Evolutionary conservation across 225 moss, liverwort and hornwort species (phyloP).

Genomic region (Bryum argenteum): DNA sequence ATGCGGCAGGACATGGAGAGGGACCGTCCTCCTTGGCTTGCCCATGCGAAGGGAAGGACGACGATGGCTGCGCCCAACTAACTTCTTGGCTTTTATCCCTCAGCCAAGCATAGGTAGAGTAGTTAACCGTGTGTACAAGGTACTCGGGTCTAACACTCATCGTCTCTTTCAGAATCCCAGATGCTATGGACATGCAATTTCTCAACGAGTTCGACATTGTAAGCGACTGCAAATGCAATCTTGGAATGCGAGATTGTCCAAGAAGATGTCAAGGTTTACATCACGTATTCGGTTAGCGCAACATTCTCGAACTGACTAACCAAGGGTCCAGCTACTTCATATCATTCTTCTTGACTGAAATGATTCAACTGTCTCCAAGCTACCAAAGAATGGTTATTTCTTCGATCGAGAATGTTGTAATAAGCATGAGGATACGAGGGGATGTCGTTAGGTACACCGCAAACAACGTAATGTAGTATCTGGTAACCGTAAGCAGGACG

Average conservation of each 20-base stretch:
- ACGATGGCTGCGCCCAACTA: constrained; percentile 12
- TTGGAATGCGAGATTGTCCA: neutral
- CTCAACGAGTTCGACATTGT: neutral
- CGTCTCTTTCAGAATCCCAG: constrained; percentile 1
- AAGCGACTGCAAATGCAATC: neutral
- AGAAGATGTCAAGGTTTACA: neutral
- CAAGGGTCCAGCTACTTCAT: too few relatives aligned
- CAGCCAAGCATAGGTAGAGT: neutral
- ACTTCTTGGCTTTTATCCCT: constrained; percentile 21
- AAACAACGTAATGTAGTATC: too few relatives aligned
- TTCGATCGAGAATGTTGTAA: too few relatives aligned
- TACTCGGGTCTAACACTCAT: neutral
- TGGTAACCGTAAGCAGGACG: too few relatives aligned
- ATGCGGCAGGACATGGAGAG: neutral
- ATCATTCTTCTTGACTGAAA: too few relatives aligned
- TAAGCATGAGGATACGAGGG: too few relatives aligned
- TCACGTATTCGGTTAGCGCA: too few relatives aligned
- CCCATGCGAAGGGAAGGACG: neutral
- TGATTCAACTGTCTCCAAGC: too few relatives aligned
- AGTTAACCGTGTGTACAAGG: constrained; percentile 5
- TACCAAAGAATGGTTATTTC: too few relatives aligned
- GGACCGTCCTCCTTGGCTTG: constrained; percentile 1
- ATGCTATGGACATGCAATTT: neutral
- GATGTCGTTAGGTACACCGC: too few relatives aligned
- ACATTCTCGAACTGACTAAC: too few relatives aligned